phyloP scores from a whole-genome alignment of 257 asterid genomes.

The Primulina tabacum region DNA sequence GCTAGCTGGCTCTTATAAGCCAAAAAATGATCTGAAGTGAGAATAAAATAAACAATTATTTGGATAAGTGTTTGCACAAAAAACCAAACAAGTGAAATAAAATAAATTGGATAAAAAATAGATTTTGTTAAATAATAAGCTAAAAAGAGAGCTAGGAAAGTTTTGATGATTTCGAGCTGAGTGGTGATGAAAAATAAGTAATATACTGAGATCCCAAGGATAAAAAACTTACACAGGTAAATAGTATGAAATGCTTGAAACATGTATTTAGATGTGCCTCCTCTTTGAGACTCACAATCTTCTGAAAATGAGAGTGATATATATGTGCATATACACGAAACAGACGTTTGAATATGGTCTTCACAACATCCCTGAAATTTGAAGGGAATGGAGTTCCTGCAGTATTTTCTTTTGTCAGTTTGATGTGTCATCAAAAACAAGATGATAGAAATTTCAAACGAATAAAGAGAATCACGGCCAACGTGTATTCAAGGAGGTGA shows the following conservation, averaged over 20 bases:
- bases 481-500: background rate
- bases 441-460: background rate
- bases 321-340: constrained; percentile 87
- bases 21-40: background rate
- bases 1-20: background rate
- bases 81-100: background rate
- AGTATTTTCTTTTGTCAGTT: constrained; percentile 28
- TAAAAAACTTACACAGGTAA: constrained; percentile 57
- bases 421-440: background rate
- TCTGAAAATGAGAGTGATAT: constrained; percentile 78
- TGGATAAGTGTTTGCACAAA: background rate
- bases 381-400: constrained; percentile 83
- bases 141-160: background rate
- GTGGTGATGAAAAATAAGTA: background rate
- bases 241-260: constrained; percentile 79
- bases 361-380: constrained; percentile 76
- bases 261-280: constrained; percentile 90
- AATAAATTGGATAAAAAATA: background rate
- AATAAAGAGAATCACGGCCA: background rate
- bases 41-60: too few relatives aligned
- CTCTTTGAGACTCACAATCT: constrained; percentile 78
- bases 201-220: background rate
- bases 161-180: background rate
- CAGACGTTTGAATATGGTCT: constrained; percentile 75
- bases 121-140: background rate